Base-by-base conservation (phyloP, 2,329 filamentous ascomycete species). In the Trichoderma sp. region DNA sequence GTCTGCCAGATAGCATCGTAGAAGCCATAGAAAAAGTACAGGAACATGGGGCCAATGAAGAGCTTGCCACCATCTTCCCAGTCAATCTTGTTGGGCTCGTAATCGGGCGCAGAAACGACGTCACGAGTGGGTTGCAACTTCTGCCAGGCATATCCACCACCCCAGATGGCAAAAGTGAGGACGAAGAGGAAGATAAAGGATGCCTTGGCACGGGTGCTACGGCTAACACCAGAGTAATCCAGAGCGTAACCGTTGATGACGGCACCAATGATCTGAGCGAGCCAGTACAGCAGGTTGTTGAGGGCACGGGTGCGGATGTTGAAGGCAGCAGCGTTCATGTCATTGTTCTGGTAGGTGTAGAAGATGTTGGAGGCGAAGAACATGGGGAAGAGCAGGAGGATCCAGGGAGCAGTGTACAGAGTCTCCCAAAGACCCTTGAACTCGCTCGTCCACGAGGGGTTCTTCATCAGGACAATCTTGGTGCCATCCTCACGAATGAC, bases 21-120 rank as follows among this genome's bases (percentile, higher is more conserved):
- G 79, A 95, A 90, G 48, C 93, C 93, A 77, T 95, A 96, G 79
- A 94, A 94, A 74, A 97, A 92, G 82, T 93, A 96, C 63, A 97
- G 81, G 78, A 97, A 92, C 87, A 97, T 92, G 13, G 92, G 91
- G 0, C 90, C 92, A 68, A 90, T 84, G 76, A 90, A 95, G 25
- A 70, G 67, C 68, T 78, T 70, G 64, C 87, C 87, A 32, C 83
- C 79, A 66, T 88, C 83, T 2, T 82, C 84, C 89, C 91, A 95
- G 78, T 95, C 92, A 59, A 80, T 50, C 34, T 73, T 72, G 13
- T 67, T 65, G 22, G 42, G 48, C 17, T 68, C 61, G 71, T 74
- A 78, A n/a, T 70, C 67, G 4, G 70, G 29, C 52, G 70, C 69
- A 42, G 71, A 70, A 32, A 77, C 75, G 42, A 76, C 73, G 19